These are phyloP conservation scores for Antitrichia curtipendula DNA, from an alignment of 225 moss, liverwort and hornwort genomes.

Conservation along the genomic window DNA sequence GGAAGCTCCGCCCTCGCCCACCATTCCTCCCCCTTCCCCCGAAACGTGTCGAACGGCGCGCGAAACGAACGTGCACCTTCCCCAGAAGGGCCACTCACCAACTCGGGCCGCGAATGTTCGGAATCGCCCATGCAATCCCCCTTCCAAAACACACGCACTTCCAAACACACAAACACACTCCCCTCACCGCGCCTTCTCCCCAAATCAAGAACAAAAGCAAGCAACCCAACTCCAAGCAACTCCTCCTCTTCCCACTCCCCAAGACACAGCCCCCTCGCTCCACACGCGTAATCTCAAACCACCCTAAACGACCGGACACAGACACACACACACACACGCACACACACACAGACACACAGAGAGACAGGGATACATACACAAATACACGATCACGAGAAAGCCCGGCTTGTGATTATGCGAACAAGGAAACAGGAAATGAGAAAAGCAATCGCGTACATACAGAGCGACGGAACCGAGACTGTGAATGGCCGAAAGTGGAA, in stretches of 20 bases:
- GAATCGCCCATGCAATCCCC: constrained; percentile 74
- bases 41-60: constrained; percentile 14
- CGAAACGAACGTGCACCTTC: constrained; percentile 27
- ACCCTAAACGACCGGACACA: background rate
- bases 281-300: background rate
- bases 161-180: background rate
- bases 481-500: background rate
- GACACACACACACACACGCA: background rate
- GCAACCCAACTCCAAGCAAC: background rate
- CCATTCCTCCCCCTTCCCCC: constrained; percentile 37
- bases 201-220: background rate
- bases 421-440: background rate
- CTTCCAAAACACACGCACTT: background rate
- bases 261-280: background rate
- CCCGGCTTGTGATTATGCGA: background rate
- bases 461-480: background rate
- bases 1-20: constrained; percentile 50
- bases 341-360: rapidly evolving
- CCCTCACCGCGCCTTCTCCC: background rate
- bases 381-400: background rate
- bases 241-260: background rate
- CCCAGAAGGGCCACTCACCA: constrained; percentile 34
- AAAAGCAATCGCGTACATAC: background rate
- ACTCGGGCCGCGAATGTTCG: constrained; percentile 34
- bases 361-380: background rate